Base-by-base conservation (phyloP, 148 eudicot genomes). In the Rhododendron ovatum region DNA sequence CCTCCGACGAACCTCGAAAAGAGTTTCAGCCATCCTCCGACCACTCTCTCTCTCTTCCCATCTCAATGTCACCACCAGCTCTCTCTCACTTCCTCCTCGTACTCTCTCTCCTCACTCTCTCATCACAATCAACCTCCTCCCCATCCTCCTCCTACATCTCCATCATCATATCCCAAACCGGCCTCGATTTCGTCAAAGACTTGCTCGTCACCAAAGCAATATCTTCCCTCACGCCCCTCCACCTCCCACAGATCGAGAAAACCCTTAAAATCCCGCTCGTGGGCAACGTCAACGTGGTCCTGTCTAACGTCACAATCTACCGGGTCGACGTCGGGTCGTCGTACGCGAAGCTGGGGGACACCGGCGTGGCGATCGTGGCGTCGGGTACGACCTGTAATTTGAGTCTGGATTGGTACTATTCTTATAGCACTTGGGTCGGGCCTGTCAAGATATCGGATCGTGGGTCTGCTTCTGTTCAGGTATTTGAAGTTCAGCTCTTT, bases 341-440 rank as follows among this genome's bases (percentile, higher is more conserved):
- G 18, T 37, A 43, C 63, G 91, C 92, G 82, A 88, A 88, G 57
- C 85, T 92, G 67, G 93, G 88, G 41, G 94, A 93, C 78, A 76
- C 80, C 86, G 98, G 95, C 7, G 83, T 97, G 76, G 87, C 78
- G 50, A 93, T 97, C 17, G 86, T 55, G 39, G 95, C 91, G 55
- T 88, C 93, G 37, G 93, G 91, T 11, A 92, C 96, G 18, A 91
- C 92, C 85, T 94, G 95, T 11, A 88, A 93, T 90, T 87, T 97
- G 95, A 92, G 89, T 47, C 91, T 97, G 95, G 89, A 91, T 86
- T 97, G 99, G 99, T 87, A 89, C 74, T 97, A 97, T 89, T 87
- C 91, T 79, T 96, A 96, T 87, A 89, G 87, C 41, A 90, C 92
- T 90, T 95, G 98, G 99, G 78, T 93, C 76, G 84, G 92, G 17